Evolutionary conservation across 176 grass and related monocot genomes (phyloP), one percentile per base, ranked within the genome.

Genomic region (Elaeis guineensis): DNA sequence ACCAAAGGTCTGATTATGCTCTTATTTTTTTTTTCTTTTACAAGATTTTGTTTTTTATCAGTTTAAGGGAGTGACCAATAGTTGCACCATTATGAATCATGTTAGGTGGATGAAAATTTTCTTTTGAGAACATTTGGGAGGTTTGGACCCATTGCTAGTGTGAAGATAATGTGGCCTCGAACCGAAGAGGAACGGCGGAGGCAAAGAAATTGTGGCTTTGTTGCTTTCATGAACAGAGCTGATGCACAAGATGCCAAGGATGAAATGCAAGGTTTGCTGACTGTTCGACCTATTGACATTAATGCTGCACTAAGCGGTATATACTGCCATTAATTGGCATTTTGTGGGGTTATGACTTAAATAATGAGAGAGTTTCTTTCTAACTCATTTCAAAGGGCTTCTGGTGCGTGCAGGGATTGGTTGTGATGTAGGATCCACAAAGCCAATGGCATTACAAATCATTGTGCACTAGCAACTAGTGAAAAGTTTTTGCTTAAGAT

Each of bases 131-230:
- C 93, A 17, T 98, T 98, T 78, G 93, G 93, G 60, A 77, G 93
- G 66, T 98, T 98, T 80, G 93, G 93, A 72, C 93, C 93, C 53
- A 92, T 98, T 75, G 93, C 93, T 61, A 98, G 93, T 73, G 87
- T 98, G 65, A 98, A 98, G 70, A 98, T 98, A 61, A 98, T 92
- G 93, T 98, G 93, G 93, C 93, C 93, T 72, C 79, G 93, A 67
- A 98, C 93, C 35, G 93, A 98, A 76, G 93, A 98, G 73, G 93
- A 98, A 74, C 68, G 78, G 25, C 89, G 79, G 77, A 85, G 93
- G 73, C 87, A 98, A 80, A 83, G 93, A 65, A 98, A 98, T 69
- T 98, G 93, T 66, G 93, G 93, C 28, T 98, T 98, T 74, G 93
- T 98, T 88, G 93, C 93, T 58, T 98, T 98, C 66, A 98, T 98